These are phyloP conservation scores for Russula compacta DNA, from an alignment of 768 basidiomycete species.

Conservation along the genomic window DNA sequence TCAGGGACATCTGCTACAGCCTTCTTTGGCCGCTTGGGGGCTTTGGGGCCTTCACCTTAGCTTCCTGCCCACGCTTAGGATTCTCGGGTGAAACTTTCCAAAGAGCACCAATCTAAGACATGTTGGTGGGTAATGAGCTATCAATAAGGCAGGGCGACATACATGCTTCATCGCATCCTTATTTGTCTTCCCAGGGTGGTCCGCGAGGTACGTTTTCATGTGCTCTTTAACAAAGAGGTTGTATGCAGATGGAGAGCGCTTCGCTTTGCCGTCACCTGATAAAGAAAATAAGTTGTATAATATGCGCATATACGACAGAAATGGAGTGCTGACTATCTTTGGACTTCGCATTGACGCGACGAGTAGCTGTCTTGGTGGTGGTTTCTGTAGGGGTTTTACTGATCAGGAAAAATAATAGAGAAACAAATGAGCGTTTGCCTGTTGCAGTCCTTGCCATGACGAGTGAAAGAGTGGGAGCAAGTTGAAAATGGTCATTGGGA, in stretches of 20 bases:
- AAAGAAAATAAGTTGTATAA: background rate
- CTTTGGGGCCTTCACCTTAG: slow-evolving; percentile 39
- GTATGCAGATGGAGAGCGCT: slow-evolving; percentile 52
- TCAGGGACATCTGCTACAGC: background rate
- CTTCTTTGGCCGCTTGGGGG: slow-evolving; percentile 20
- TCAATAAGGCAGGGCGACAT: background rate
- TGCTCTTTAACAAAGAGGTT: slow-evolving; percentile 47
- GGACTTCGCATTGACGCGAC: slow-evolving; percentile 39
- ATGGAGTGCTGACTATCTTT: slow-evolving; percentile 28
- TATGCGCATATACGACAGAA: slow-evolving; percentile 15
- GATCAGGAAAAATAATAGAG: background rate
- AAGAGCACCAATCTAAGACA: slow-evolving; percentile 40
- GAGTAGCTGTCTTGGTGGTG: slow-evolving; percentile 49
- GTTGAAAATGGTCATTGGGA: background rate
- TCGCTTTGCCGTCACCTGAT: slow-evolving; percentile 30
- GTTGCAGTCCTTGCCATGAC: slow-evolving; percentile 46
- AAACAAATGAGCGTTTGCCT: slow-evolving; percentile 27
- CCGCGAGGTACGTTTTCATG: slow-evolving; percentile 50
- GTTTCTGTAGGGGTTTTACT: slow-evolving; percentile 31
- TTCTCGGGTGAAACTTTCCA: slow-evolving; percentile 58
- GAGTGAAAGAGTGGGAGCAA: slow-evolving; percentile 3
- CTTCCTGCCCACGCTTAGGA: slow-evolving; percentile 49
- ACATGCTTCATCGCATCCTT: slow-evolving; percentile 49
- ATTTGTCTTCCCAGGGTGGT: slow-evolving; percentile 37
- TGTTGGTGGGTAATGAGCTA: background rate